Conservation (phyloP, 2,329 filamentous ascomycete species). For the Cordyceps farinosa region DNA sequence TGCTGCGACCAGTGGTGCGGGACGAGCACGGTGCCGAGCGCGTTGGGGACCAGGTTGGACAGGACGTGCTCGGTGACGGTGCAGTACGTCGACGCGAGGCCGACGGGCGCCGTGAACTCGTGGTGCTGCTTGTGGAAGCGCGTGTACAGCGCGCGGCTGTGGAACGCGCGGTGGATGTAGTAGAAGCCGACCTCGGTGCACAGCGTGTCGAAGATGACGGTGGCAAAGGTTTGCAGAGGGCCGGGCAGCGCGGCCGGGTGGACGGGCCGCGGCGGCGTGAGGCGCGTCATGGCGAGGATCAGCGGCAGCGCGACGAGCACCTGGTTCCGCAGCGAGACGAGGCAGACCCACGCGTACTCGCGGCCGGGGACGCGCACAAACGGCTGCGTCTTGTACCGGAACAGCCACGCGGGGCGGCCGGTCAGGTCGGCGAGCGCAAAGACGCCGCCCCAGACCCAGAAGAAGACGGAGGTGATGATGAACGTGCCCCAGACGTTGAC, state of each 20-base stretch:
- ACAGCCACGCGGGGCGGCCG: slow-evolving; percentile 40
- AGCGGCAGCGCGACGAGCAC: slow-evolving; percentile 27
- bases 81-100: slow-evolving; percentile 48
- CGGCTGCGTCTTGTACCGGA: slow-evolving; percentile 47
- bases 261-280: neutral
- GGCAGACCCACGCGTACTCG: slow-evolving; percentile 19
- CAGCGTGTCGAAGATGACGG: slow-evolving; percentile 19
- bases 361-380: slow-evolving; percentile 30
- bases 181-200: slow-evolving; percentile 45
- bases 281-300: neutral
- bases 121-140: slow-evolving; percentile 51
- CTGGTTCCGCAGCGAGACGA: slow-evolving; percentile 43
- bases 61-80: slow-evolving; percentile 49
- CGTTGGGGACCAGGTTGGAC: slow-evolving; percentile 46
- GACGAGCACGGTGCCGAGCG: slow-evolving; percentile 26
- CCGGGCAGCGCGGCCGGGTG: slow-evolving; percentile 14
- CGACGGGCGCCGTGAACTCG: slow-evolving; percentile 48
- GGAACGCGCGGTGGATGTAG: slow-evolving; percentile 47
- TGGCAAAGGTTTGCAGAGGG: slow-evolving; percentile 12
- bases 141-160: slow-evolving; percentile 41
- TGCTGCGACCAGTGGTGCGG: slow-evolving; percentile 22
- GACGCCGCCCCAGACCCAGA: slow-evolving; percentile 37
- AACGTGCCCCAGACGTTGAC: slow-evolving; percentile 37
- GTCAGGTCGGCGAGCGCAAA: slow-evolving; percentile 38
- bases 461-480: slow-evolving; percentile 36